Base-by-base conservation (phyloP, 2,329 filamentous ascomycete genomes). In the Pseudofabraea citricarpa region DNA sequence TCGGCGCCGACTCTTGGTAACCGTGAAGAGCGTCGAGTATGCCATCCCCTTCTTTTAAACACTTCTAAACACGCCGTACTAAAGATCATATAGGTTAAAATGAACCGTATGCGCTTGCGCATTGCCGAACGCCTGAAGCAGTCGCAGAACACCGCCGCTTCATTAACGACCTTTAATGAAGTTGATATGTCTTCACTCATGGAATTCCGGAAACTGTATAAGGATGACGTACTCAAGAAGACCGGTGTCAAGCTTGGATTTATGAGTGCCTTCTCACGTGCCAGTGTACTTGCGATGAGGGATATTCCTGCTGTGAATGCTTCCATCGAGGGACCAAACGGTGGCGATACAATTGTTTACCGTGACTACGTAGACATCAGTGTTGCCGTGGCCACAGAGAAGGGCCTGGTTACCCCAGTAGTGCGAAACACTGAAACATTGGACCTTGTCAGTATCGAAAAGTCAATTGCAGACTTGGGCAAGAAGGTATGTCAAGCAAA, bases 61-160 rank as follows among this genome's bases (percentile, higher is more conserved):
- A n/a, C 10, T 38, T 13, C 18, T n/a, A 3, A 15, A 26, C 21
- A 19, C n/a, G 9, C 19, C 35, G 15, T 19, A 8, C 22, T 45
- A 55, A 40, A 56, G 32, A 32, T 49, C 33, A 43, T 51, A 44
- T 57, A 93, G 87, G 89, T 97, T 60, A 98, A 98, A 78, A 98
- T 98, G 93, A 97, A 97, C 75, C 89, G 93, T 53, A 98, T 98
- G 93, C 90, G 93, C 54, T 81, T 97, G 49, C 85, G 93, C 50
- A 98, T 97, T 56, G 89, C 93, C 40, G 93, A 98, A 74, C 90
- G 93, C 56, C 79, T 98, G 53, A 98, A 98, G 81, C 93, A 98
- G 67, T 97, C 93, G 16, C 93, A 98, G 66, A 98, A 98, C 72
- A 97, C 93, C 2, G 91, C 93, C 40, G 93, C 93, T 35, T 95